Evolutionary conservation across 1,284 basidiomycete species (phyloP).

Genomic region (Binderoboletus segoi): DNA sequence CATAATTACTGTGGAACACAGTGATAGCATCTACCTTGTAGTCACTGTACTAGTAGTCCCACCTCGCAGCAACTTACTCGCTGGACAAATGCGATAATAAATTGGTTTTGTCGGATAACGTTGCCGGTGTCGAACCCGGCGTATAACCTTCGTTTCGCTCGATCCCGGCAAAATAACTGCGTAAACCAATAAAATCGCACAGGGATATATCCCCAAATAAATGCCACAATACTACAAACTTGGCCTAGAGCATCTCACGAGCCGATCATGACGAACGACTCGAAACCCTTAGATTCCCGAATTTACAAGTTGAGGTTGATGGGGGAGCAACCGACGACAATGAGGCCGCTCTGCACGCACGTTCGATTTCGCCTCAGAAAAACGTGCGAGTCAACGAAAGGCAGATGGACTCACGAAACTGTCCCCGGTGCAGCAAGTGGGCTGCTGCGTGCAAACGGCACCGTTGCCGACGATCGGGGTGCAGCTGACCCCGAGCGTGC

Average conservation of each 20-base stretch:
- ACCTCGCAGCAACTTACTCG: no score
- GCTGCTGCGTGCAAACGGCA: slow-evolving; percentile 11
- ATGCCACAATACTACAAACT: not conserved
- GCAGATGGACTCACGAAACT: slow-evolving; percentile 13
- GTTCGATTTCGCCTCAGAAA: not conserved
- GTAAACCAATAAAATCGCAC: not conserved
- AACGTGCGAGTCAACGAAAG: not conserved
- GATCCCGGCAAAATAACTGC: no score
- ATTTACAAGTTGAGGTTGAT: slow-evolving; percentile 10
- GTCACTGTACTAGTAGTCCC: no score
- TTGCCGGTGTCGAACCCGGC: no score
- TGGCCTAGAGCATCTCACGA: not conserved
- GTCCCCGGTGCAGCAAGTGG: slow-evolving; percentile 24
- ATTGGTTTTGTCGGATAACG: no score
- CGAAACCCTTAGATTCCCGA: not conserved
- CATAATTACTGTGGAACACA: no score
- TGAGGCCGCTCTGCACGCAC: slow-evolving; percentile 6
- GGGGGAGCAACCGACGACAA: slow-evolving; percentile 15
- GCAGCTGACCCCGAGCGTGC: slow-evolving; percentile 18
- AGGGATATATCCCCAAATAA: not conserved
- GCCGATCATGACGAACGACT: not conserved
- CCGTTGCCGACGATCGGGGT: slow-evolving; percentile 3
- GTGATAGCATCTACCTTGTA: no score
- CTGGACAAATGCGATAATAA: no score
- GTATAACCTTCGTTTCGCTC: no score